Base-by-base conservation (phyloP, 805 yeast species). In the Metschnikowia reukaufii region DNA sequence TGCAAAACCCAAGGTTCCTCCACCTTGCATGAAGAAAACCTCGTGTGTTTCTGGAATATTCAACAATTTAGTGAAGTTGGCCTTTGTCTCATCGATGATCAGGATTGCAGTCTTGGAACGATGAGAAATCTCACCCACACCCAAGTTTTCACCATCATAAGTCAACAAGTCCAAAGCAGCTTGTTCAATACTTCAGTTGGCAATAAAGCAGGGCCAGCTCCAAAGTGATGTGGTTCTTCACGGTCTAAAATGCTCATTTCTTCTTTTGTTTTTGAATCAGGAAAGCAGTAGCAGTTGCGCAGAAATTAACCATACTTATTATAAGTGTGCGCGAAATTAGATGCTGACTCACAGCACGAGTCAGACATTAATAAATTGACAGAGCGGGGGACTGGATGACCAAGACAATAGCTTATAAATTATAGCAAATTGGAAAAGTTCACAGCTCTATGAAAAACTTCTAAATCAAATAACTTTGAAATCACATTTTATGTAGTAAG, bases 171-270 rank as follows among this genome's bases (percentile, higher is more conserved):
- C 98, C 27, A 66, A 63, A 1, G 97, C 96, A 4, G 97, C 96
- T 69, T 88, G 84, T 68, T 88, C 45, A 94, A 77, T 2, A 92
- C 98, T 4, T 68, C 61, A 3, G 92, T 82, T 29, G 98, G 97
- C 36, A 94, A 75, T 43, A 84, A 77, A 1, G 99, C 99, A 40
- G 99, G 99, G 12, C 99, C 99, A n/a, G 99, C 98, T 47, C 98
- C 99, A 61, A 89, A 94, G 65, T 94, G 88, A 61, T 80, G 73
- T 46, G 90, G 89, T 60, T 83, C 83, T 64, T 76, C 83, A 72
- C 92, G 81, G 39, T 79, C 76, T 44, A 83, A 66, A 10, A 76
- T 33, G 40, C 43, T 50, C 55, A 50, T 55, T 42, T 30, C 25
- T 42, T 27, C 4, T 30, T 39, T 12, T 42, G 20, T 25, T 25